Conservation (phyloP, 1,284 basidiomycete species). For the Xanthoconium separans region DNA sequence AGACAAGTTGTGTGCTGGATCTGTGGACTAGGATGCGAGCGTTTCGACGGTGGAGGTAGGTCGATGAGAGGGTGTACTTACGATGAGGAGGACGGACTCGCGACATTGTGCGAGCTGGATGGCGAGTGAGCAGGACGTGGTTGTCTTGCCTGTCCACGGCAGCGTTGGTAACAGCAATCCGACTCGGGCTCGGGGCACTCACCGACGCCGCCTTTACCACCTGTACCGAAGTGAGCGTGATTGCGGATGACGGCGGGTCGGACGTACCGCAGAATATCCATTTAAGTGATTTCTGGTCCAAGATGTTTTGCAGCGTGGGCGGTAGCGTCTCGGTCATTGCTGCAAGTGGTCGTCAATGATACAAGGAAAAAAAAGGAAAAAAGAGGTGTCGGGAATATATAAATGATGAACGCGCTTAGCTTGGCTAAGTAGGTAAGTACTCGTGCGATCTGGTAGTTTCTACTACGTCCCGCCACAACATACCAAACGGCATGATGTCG, state of each 20-base stretch:
- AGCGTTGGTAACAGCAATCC: conserved; percentile 1
- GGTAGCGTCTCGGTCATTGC: conserved; percentile 58
- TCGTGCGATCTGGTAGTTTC: conserved; percentile 15
- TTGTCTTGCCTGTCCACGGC: conserved; percentile 79
- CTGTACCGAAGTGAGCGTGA: conserved; percentile 40
- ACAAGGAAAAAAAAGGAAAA: conserved; percentile 1
- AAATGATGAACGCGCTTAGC: conserved; percentile 18
- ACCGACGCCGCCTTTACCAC: conserved; percentile 95
- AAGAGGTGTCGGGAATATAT: conserved; percentile 5
- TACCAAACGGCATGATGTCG: too few species aligned
- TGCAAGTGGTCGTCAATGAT: conserved; percentile 7
- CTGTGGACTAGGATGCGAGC: conserved; percentile 73
- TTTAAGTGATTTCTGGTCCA: conserved; percentile 87
- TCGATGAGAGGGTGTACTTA: conserved; percentile 42
- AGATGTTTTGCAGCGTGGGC: conserved; percentile 85
- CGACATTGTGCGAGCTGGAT: conserved; percentile 87
- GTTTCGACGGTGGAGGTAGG: neutral
- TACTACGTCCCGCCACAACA: neutral
- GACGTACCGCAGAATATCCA: conserved; percentile 94
- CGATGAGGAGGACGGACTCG: conserved; percentile 91
- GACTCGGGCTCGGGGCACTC: conserved; percentile 34
- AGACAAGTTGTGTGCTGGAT: conserved; percentile 98
- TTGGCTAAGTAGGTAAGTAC: neutral
- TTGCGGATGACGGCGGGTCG: neutral
- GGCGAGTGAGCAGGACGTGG: conserved; percentile 93